Evolutionary conservation across 768 basidiomycete species (phyloP), one percentile per base, ranked within the genome.

Genomic region (Suillus spraguei): DNA sequence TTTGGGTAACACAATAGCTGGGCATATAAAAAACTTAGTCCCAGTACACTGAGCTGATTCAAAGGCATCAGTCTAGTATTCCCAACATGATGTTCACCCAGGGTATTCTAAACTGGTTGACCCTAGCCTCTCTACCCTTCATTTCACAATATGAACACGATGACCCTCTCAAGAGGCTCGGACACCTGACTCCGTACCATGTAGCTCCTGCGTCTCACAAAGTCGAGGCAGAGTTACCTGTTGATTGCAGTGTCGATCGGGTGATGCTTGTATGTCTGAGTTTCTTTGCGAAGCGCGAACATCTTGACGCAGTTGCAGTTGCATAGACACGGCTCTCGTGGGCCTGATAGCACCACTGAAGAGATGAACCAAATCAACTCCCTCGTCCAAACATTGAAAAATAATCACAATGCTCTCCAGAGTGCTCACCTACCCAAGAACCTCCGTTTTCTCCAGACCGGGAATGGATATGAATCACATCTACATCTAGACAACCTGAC

Each of bases 251-350:
- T 60, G 72, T 78, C 47, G 71, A 75, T 52, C 75, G 75, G 62
- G 73, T 76, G 60, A 70, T 73, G 69, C 69, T 75, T 54, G 77
- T 77, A 65, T 58, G 56, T 0, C 24, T 13, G 11, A 7, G 24
- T 41, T 20, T 41, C 41, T 24, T 20, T 41, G 39, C 17, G 4
- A 41, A 20, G 39, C 6, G 16, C 11, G 24, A 11, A 28, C 28
- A 28, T 58, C 28, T 58, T 17, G n/a, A 58, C 24, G 39, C 6
- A 41, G 17, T 28, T 13, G 24, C 39, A 81, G 81, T 73, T 82
- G 71, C 78, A 76, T 64, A 65, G 79, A 58, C 81, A 82, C 60
- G 81, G 81, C 11, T 76, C 75, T 58, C 78, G 79, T 60, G 76
- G 71, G 61, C 80, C 78, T 47, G 69, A 68, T 24, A 67, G 61